phyloP scores from a whole-genome alignment of 176 grass and related monocot genomes.

The Rhynchospora breviuscula region DNA sequence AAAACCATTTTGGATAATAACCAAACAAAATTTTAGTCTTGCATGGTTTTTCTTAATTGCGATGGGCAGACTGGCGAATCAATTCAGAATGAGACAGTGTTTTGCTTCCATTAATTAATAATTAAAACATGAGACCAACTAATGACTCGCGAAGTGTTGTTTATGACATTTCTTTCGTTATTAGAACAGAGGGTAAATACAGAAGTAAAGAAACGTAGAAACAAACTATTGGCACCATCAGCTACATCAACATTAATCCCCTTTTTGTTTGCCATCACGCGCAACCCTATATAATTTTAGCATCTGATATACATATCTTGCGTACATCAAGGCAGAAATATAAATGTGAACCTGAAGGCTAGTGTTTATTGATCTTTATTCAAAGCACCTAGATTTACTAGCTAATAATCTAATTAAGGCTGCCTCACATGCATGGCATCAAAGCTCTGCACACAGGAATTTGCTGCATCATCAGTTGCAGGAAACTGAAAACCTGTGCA shows the following conservation, averaged over 20 bases:
- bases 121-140: too few species aligned
- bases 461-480: background rate
- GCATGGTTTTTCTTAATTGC: too few species aligned
- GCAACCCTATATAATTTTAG: too few species aligned
- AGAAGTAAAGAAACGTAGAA: background rate
- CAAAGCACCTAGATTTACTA: background rate
- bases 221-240: background rate
- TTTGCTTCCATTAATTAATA: background rate
- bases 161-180: background rate
- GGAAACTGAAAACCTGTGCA: background rate
- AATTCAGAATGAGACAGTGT: too few species aligned
- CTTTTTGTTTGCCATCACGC: too few species aligned
- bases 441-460: background rate
- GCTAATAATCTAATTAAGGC: background rate
- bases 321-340: too few species aligned
- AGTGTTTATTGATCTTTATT: background rate
- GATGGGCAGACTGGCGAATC: too few species aligned
- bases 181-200: background rate
- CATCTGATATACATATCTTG: too few species aligned
- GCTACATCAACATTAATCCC: background rate
- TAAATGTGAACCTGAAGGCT: background rate
- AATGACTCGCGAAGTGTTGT: background rate
- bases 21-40: too few species aligned
- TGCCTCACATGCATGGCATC: background rate
- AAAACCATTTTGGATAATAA: too few species aligned